phyloP scores from a whole-genome alignment of 2,329 filamentous ascomycete genomes.

The Trichoderma koningii region DNA sequence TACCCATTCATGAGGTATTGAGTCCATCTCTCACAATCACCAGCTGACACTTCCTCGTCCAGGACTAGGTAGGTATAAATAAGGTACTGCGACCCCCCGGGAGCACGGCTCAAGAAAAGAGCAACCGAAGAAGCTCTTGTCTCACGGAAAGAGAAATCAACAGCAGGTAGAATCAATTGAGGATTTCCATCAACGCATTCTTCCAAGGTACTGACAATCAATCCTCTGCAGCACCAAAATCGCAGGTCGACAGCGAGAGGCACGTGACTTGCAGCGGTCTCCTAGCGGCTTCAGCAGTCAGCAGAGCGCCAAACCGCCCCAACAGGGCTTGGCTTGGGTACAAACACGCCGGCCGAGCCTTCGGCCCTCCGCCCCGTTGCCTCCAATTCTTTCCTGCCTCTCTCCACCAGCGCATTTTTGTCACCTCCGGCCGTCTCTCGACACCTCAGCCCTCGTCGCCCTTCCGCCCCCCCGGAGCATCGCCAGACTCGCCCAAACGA shows the following conservation, averaged over 20 bases:
- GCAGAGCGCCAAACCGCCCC: slow-evolving; percentile 22
- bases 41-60: no score
- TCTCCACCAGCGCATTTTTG: slow-evolving; percentile 42
- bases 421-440: slow-evolving; percentile 40
- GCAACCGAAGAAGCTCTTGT: no score
- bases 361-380: slow-evolving; percentile 34
- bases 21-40: no score
- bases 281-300: slow-evolving; percentile 23
- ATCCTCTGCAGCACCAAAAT: background rate
- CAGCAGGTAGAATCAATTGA: no score
- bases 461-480: slow-evolving; percentile 31
- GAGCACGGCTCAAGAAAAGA: no score
- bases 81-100: no score
- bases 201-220: no score
- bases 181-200: background rate
- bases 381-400: slow-evolving; percentile 46
- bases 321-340: slow-evolving; percentile 32
- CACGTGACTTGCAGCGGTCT: slow-evolving; percentile 23
- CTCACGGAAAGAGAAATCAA: no score
- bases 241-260: background rate
- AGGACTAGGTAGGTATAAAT: no score
- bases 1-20: no score
- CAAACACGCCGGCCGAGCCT: slow-evolving; percentile 37
- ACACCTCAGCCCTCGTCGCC: slow-evolving; percentile 39
- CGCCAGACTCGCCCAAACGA: slow-evolving; percentile 34